phyloP scores from a whole-genome alignment of 257 asterid species.

The Parsonsia alboflavescens region DNA sequence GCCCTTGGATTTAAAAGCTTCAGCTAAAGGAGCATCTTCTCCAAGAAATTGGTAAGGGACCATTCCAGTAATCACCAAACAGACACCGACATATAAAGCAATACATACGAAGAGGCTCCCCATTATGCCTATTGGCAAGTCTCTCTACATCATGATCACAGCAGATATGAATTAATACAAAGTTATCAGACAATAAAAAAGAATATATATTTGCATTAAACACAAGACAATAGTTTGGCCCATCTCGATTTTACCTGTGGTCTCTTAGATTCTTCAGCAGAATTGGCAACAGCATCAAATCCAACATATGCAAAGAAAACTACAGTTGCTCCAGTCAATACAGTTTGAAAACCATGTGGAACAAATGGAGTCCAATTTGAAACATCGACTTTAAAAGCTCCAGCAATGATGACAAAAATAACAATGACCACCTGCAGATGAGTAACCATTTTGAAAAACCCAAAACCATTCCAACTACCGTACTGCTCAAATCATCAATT shows the following conservation, averaged over 20 bases:
- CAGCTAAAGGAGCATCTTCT: conserved; percentile 88
- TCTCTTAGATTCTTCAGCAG: conserved; percentile 95
- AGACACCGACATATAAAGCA: conserved; percentile 70
- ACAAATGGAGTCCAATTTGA: conserved; percentile 91
- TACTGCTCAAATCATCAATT: background rate
- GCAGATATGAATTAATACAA: conserved; percentile 2
- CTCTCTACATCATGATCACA: conserved; percentile 52
- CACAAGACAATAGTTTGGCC: conserved; percentile 9
- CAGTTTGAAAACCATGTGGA: conserved; percentile 64
- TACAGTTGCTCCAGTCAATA: conserved; percentile 91
- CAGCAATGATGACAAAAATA: conserved; percentile 62
- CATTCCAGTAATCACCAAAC: conserved; percentile 97
- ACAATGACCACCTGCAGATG: conserved; percentile 75
- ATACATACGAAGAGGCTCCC: conserved; percentile 80
- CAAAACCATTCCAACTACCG: conserved; percentile 2
- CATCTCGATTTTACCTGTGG: conserved; percentile 60
- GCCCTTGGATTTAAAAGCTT: conserved; percentile 80
- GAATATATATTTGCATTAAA: conserved; percentile 3
- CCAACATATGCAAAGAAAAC: conserved; percentile 98
- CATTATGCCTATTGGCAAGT: conserved; percentile 87
- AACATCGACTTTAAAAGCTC: conserved; percentile 77
- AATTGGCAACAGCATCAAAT: conserved; percentile 96
- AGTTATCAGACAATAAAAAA: background rate
- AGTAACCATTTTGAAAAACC: conserved; percentile 25
- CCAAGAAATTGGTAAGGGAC: conserved; percentile 77